A percentile compares a stretch with the other conserved stretches of the same genome.
These are phyloP conservation scores for Castanea mollissima DNA, from an alignment of 306 rosid species.

Conservation along the genomic window DNA sequence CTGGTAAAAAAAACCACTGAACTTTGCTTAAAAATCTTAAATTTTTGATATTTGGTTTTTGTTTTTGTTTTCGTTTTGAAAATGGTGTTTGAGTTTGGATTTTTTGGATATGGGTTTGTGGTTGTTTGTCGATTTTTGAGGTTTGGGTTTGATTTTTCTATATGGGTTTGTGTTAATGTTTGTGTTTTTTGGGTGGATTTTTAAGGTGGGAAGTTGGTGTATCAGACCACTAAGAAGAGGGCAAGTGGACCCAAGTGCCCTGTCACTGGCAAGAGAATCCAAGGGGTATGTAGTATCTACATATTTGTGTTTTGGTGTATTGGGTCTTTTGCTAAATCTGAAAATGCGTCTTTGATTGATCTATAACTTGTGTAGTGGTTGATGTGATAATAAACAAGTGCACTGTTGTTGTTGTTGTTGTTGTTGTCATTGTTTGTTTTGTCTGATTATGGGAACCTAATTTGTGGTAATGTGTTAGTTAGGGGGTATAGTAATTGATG, in stretches of 20 bases:
- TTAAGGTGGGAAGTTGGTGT: conserved; percentile 79
- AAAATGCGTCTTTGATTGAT: neutral
- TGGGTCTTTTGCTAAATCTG: neutral
- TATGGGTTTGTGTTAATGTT: neutral
- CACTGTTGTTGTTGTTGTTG: neutral
- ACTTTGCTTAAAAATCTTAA: neutral
- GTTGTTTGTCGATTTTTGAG: neutral
- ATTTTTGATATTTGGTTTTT: neutral
- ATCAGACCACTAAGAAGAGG: conserved; percentile 84
- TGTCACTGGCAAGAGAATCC: conserved; percentile 92
- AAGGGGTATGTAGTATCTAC: conserved; percentile 54
- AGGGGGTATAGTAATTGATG: neutral
- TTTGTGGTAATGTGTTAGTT: neutral
- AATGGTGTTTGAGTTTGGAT: neutral
- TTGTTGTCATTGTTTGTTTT: neutral
- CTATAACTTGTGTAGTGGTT: neutral
- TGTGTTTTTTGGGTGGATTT: neutral
- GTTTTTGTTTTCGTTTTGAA: neutral
- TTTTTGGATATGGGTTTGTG: neutral
- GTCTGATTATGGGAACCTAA: neutral
- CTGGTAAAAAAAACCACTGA: conserved; percentile 37
- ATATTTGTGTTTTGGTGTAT: neutral
- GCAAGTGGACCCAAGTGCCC: conserved; percentile 96
- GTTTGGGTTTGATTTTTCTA: neutral
- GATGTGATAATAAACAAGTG: neutral